Evolutionary conservation across 768 basidiomycete genomes (phyloP), one percentile per base, ranked within the genome.

Genomic region (Brasilioporus rufonigricans): DNA sequence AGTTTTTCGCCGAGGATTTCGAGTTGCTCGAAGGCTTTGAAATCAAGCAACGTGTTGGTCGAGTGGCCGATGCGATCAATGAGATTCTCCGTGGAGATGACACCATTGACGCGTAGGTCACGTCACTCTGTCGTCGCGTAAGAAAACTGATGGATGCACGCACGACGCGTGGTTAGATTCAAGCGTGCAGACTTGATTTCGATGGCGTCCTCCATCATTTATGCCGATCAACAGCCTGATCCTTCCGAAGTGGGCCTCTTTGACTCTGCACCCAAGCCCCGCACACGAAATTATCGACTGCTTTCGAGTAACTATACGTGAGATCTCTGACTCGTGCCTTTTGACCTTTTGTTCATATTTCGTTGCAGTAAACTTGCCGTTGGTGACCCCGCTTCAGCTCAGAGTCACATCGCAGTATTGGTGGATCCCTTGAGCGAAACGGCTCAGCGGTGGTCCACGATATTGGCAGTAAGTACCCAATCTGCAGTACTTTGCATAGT

Each of bases 391-490:
- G 65, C 77, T 2, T 84, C 80, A 1, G 87, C 94, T 0, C 61
- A 88, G 36, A 83, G 84, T 62, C 85, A 86, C 48, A 71, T 97
- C 38, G 83, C 80, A 3, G 79, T 89, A 11, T 68, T 98, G 7
- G 56, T 98, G 9, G 92, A 98, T 66, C 95, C 96, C 0, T 66
- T 97, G 27, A 92, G 88, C 46, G 89, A 92, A 65, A 72, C 77
- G 6, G 91, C 89, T 3, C 94, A 98, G 67, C 86, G 85, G 60
- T 97, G 93, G 88, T 83, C 91, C 1, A 81, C 86, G 53, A 65
- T 98, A 38, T 69, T 96, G 24, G 76, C 86, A 71, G 93, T 93
- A 56, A 55, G 77, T 47, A 54, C 21, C 35, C 23, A 11, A n/a
- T 14, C 21, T 13, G 5, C 6, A 5, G 16, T 38, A 19, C 14